Evolutionary conservation across 805 yeast species (phyloP).

Genomic region (Ogataea siamensis): DNA sequence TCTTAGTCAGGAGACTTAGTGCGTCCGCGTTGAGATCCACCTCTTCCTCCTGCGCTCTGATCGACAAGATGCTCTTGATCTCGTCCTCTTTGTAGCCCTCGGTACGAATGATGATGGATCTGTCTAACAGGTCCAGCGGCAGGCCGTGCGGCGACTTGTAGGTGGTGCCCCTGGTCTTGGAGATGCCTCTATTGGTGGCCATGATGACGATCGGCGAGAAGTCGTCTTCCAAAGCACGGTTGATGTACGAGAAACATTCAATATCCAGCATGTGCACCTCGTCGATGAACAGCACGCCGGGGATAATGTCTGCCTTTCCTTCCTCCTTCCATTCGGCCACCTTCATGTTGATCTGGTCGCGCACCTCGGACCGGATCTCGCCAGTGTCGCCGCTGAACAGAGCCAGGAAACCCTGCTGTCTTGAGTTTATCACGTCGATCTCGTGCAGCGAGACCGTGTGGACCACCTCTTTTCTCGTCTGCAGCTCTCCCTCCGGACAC

Average conservation of each 20-base stretch:
- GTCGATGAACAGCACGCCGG: constrained; percentile 96
- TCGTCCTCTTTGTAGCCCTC: constrained; percentile 84
- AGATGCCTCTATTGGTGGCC: constrained; percentile 94
- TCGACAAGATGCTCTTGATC: constrained; percentile 74
- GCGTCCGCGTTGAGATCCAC: constrained; percentile 68
- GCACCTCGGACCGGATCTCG: constrained; percentile 88
- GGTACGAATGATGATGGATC: constrained; percentile 89
- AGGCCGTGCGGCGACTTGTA: constrained; percentile 94
- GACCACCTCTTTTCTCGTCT: constrained; percentile 94
- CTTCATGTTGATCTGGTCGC: constrained; percentile 50
- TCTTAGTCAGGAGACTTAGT: constrained; percentile 65
- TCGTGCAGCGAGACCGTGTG: constrained; percentile 97
- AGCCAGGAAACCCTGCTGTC: constrained; percentile 71
- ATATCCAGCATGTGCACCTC: constrained; percentile 98
- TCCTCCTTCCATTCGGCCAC: constrained; percentile 97
- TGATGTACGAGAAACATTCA: constrained; percentile 91
- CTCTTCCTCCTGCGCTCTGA: constrained; percentile 77
- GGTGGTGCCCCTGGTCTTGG: constrained; percentile 87
- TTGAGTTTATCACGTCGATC: constrained; percentile 91
- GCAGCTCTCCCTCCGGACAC: constrained; percentile 97
- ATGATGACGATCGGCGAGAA: constrained; percentile 94
- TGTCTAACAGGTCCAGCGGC: constrained; percentile 91
- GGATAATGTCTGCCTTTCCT: constrained; percentile 96
- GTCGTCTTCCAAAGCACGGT: constrained; percentile 86
- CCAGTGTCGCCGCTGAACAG: constrained; percentile 81